A percentile compares a stretch with the other conserved stretches of the same genome.
These are phyloP conservation scores for Gastrolobium bilobum DNA, from an alignment of 306 rosid species.

Conservation along the genomic window DNA sequence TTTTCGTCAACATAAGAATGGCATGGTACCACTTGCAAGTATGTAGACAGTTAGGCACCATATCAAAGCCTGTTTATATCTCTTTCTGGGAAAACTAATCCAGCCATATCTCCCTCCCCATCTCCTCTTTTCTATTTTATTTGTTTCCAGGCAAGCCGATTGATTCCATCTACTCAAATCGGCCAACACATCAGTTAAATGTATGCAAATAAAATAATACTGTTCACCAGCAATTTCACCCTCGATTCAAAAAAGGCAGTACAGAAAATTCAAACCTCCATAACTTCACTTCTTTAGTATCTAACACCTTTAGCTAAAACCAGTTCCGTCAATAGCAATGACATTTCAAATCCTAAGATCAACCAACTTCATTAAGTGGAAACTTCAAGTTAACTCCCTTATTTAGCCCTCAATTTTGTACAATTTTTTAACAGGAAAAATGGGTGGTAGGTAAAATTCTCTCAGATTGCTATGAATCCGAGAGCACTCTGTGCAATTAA, in stretches of 20 bases:
- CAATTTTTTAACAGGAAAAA: slow-evolving; percentile 11
- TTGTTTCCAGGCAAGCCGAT: slow-evolving; percentile 9
- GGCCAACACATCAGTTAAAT: neutral
- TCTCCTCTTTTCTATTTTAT: neutral
- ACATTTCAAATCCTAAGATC: neutral
- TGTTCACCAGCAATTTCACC: neutral
- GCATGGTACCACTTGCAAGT: neutral
- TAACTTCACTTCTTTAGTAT: neutral
- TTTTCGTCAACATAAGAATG: neutral
- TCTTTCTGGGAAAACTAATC: neutral
- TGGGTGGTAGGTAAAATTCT: slow-evolving; percentile 1
- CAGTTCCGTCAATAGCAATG: neutral
- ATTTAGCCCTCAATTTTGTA: neutral
- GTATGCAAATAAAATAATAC: neutral
- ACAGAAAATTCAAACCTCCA: neutral
- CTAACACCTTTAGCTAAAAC: neutral
- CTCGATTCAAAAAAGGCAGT: neutral
- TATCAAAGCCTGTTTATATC: neutral
- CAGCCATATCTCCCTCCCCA: slow-evolving; percentile 9
- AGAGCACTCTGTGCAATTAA: neutral
- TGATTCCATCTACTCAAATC: slow-evolving; percentile 9
- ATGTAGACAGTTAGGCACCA: slow-evolving; percentile 20
- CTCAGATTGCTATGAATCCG: neutral
- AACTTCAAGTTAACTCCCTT: neutral
- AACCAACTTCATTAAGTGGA: neutral